Evolutionary conservation across 768 basidiomycete genomes (phyloP).

Genomic region (Galerina marginata): DNA sequence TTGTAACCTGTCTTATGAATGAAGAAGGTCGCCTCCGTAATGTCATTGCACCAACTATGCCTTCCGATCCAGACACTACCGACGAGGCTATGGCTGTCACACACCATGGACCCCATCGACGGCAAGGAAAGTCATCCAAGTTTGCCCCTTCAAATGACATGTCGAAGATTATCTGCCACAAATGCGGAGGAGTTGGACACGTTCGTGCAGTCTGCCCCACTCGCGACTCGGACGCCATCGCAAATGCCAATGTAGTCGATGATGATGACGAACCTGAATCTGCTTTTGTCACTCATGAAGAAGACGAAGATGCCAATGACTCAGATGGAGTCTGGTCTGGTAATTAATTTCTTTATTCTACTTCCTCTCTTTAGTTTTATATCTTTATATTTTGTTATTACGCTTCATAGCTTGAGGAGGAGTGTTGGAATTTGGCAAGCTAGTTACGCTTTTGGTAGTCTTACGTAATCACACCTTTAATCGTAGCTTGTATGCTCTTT

Average conservation of each 20-base stretch:
- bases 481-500: too few species aligned
- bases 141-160: neutral
- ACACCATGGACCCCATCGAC: neutral
- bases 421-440: too few species aligned
- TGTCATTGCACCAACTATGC: neutral
- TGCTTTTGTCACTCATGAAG: neutral
- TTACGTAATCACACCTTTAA: too few species aligned
- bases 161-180: neutral
- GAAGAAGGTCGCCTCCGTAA: conserved; percentile 10
- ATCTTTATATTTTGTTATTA: too few species aligned
- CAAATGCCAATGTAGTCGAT: neutral
- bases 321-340: too few species aligned
- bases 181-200: conserved; percentile 4
- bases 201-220: neutral
- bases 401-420: too few species aligned
- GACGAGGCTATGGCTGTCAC: neutral
- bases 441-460: too few species aligned
- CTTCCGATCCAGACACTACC: neutral
- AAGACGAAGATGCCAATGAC: neutral
- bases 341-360: neutral
- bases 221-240: neutral
- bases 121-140: neutral
- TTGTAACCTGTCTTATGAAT: conserved; percentile 7
- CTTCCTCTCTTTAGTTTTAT: too few species aligned
- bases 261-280: neutral